phyloP scores from a whole-genome alignment of 2,329 filamentous ascomycete genomes.

The Elsinoe australis region DNA sequence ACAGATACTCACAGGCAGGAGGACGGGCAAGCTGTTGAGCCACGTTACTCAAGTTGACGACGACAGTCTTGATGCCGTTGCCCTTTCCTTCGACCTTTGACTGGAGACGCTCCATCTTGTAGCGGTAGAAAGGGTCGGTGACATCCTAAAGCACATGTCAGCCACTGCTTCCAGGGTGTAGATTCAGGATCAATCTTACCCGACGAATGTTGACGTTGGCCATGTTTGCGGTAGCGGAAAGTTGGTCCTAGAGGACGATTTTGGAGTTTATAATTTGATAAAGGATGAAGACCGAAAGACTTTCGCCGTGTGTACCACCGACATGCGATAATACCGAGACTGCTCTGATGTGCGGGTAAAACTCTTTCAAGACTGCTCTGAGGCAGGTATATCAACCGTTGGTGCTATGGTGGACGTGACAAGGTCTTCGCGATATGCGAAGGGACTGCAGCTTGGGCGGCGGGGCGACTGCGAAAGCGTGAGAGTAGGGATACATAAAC shows the following conservation, averaged over 20 bases:
- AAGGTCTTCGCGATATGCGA: slow-evolving; percentile 90
- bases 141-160: slow-evolving; percentile 54
- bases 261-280: slow-evolving; percentile 5
- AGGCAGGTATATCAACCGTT: slow-evolving; percentile 62
- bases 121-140: slow-evolving; percentile 98
- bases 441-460: slow-evolving; percentile 94
- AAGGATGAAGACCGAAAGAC: slow-evolving; percentile 7
- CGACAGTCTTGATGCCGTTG: slow-evolving; percentile 98
- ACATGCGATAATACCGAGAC: slow-evolving; percentile 47
- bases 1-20: slow-evolving; percentile 53
- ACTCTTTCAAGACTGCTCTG: slow-evolving; percentile 19
- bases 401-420: slow-evolving; percentile 79
- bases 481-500: slow-evolving; percentile 98
- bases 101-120: slow-evolving; percentile 99
- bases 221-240: slow-evolving; percentile 60
- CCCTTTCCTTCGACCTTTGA: slow-evolving; percentile 99
- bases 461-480: slow-evolving; percentile 89
- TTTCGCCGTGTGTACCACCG: slow-evolving; percentile 38
- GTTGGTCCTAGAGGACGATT: slow-evolving; percentile 7
- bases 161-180: background rate
- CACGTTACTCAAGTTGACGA: slow-evolving; percentile 93
- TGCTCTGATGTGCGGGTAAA: slow-evolving; percentile 27
- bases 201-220: slow-evolving; percentile 96
- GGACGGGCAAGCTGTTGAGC: slow-evolving; percentile 86
- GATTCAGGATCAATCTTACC: slow-evolving; percentile 27